phyloP scores from a whole-genome alignment of 345 rosid species.

The Mangifera indica region DNA sequence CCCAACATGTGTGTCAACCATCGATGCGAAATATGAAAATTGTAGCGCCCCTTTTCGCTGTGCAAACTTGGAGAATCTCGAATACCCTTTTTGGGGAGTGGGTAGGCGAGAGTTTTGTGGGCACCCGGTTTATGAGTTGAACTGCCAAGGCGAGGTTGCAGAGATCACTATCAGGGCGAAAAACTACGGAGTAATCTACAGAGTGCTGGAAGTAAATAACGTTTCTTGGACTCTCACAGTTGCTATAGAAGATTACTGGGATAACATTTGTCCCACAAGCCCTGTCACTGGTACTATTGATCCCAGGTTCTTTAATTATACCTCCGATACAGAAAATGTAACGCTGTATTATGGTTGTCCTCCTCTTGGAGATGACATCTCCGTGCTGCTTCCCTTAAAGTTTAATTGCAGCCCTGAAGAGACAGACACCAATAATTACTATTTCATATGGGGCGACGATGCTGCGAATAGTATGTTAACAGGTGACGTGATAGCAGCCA shows the following conservation, averaged over 20 bases:
- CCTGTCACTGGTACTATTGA: background rate
- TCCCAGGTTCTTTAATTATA: background rate
- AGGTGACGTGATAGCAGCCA: accelerated
- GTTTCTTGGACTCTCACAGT: background rate
- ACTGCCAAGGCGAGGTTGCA: background rate
- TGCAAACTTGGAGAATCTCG: conserved; percentile 6
- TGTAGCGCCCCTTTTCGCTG: conserved; percentile 28
- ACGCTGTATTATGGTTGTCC: background rate
- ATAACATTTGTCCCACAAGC: background rate
- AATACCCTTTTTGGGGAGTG: conserved; percentile 38
- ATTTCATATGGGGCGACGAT: background rate
- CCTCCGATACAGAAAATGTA: background rate
- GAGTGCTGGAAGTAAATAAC: background rate
- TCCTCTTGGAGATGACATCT: background rate
- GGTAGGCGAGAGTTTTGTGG: conserved; percentile 17
- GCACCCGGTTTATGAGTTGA: conserved; percentile 1
- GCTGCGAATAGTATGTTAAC: no score
- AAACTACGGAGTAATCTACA: no score
- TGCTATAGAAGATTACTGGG: conserved; percentile 2
- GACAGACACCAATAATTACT: background rate
- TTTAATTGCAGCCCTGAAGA: background rate
- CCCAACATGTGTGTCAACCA: background rate
- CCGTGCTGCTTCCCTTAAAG: no score
- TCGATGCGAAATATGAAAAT: background rate
- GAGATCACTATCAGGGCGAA: background rate